A percentile compares a stretch with the other conserved stretches of the same genome.
phyloP scores from a whole-genome alignment of 2,329 filamentous ascomycete genomes.

The Colletotrichum sp. region DNA sequence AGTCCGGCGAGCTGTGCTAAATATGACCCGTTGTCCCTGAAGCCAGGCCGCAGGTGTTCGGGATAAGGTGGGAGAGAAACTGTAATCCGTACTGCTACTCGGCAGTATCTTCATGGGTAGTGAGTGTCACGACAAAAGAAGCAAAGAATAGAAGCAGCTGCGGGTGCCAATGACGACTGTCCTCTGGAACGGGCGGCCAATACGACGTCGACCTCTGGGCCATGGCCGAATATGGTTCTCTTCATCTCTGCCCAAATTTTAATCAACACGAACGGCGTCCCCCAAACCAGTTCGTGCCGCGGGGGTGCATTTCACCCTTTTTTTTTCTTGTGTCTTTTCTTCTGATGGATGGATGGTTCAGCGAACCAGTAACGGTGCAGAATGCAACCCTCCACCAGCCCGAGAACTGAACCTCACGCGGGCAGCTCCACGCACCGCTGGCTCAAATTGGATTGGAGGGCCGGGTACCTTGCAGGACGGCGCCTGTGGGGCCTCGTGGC shows the following conservation, averaged over 20 bases:
- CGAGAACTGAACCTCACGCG: neutral
- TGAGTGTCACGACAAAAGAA: neutral
- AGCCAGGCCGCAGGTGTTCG: neutral
- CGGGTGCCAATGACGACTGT: neutral
- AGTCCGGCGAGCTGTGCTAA: slow-evolving; percentile 7
- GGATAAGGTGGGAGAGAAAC: neutral
- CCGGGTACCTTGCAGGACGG: slow-evolving; percentile 19
- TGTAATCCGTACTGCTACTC: neutral
- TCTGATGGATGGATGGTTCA: neutral
- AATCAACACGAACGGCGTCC: slow-evolving; percentile 6
- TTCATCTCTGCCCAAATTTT: slow-evolving; percentile 12
- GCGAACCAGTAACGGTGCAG: neutral
- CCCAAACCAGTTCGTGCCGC: slow-evolving; percentile 13
- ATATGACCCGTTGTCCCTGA: neutral
- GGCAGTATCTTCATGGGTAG: neutral
- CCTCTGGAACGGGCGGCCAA: neutral
- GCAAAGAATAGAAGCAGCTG: neutral
- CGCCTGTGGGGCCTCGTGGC: slow-evolving; percentile 6
- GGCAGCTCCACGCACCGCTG: neutral
- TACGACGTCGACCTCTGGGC: neutral
- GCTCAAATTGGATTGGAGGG: slow-evolving; percentile 7
- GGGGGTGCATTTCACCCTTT: neutral
- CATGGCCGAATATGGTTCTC: slow-evolving; percentile 2
- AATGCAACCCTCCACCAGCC: neutral
- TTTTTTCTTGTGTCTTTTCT: neutral